Conservation (phyloP, 352 stramenopile genomes). For the Elongisporangium undulatum region DNA sequence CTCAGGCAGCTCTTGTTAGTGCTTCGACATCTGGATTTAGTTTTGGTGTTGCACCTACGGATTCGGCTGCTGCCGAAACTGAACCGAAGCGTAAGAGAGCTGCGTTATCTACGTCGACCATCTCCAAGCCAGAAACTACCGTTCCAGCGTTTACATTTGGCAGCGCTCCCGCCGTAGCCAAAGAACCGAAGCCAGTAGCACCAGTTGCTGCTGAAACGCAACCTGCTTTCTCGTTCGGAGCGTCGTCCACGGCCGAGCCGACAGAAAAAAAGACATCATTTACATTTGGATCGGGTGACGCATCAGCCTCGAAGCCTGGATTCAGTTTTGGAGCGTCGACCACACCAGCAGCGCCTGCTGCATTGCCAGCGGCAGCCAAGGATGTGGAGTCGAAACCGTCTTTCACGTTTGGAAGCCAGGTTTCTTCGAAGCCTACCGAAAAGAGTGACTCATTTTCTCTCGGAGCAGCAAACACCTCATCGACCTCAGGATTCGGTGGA, state of each 20-base stretch:
- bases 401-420: constrained; percentile 15
- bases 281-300: constrained; percentile 5
- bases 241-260: constrained; percentile 9
- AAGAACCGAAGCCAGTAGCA: neutral
- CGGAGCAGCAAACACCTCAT: constrained; percentile 2
- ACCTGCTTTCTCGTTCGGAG: constrained; percentile 17
- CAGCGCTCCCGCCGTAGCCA: neutral
- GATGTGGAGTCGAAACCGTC: constrained; percentile 9
- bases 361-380: constrained; percentile 3
- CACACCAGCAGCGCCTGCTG: constrained; percentile 7
- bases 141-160: constrained; percentile 22
- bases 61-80: constrained; percentile 4
- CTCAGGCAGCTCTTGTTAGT: constrained; percentile 2
- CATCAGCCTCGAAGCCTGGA: constrained; percentile 8
- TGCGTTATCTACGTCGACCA: constrained; percentile 13
- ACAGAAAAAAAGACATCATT: constrained; percentile 18
- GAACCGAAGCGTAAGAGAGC: constrained; percentile 7
- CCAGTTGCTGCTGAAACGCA: constrained; percentile 1
- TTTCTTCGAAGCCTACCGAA: constrained; percentile 10
- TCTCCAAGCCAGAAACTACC: constrained; percentile 15
- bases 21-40: constrained; percentile 17
- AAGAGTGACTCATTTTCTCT: constrained; percentile 7
- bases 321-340: constrained; percentile 17
- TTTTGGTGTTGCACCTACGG: constrained; percentile 15
- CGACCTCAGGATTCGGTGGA: neutral